phyloP scores from a whole-genome alignment of 768 basidiomycete genomes.

The Psilocybe cubensis region DNA sequence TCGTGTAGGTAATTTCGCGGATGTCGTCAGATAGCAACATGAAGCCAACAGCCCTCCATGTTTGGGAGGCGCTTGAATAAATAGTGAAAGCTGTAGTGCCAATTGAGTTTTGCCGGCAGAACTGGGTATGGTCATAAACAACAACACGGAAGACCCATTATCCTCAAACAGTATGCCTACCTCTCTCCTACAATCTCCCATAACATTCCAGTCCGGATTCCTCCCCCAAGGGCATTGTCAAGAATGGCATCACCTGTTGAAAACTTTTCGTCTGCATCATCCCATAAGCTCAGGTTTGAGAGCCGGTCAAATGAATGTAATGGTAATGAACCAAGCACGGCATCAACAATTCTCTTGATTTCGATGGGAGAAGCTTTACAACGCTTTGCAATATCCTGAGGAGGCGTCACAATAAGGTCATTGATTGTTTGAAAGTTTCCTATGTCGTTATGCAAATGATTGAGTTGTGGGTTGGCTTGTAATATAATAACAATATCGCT shows the following conservation, averaged over 20 bases:
- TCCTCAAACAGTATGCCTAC: constrained; percentile 39
- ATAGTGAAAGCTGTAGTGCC: constrained; percentile 80
- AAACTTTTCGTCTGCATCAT: constrained; percentile 50
- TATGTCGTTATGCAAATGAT: constrained; percentile 29
- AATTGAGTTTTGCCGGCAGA: constrained; percentile 95
- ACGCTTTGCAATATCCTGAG: constrained; percentile 57
- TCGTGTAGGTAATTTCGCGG: constrained; percentile 65
- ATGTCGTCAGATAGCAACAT: constrained; percentile 79
- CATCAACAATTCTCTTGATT: constrained; percentile 51
- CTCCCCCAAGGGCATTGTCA: constrained; percentile 77
- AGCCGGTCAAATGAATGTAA: constrained; percentile 42
- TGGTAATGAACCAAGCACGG: constrained; percentile 46
- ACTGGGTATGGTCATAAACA: constrained; percentile 42
- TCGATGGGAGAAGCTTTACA: constrained; percentile 56
- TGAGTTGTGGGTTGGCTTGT: no score
- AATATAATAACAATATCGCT: neutral
- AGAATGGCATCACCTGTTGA: constrained; percentile 76
- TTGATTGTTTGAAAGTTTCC: constrained; percentile 50
- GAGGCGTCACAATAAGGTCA: constrained; percentile 53
- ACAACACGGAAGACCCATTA: no score
- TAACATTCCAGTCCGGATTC: constrained; percentile 76
- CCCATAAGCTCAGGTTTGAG: constrained; percentile 36
- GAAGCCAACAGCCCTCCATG: constrained; percentile 67
- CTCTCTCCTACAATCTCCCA: constrained; percentile 93
- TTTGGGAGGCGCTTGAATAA: constrained; percentile 68